phyloP scores from a whole-genome alignment of 768 basidiomycete genomes.

The Lenzites betulinus region DNA sequence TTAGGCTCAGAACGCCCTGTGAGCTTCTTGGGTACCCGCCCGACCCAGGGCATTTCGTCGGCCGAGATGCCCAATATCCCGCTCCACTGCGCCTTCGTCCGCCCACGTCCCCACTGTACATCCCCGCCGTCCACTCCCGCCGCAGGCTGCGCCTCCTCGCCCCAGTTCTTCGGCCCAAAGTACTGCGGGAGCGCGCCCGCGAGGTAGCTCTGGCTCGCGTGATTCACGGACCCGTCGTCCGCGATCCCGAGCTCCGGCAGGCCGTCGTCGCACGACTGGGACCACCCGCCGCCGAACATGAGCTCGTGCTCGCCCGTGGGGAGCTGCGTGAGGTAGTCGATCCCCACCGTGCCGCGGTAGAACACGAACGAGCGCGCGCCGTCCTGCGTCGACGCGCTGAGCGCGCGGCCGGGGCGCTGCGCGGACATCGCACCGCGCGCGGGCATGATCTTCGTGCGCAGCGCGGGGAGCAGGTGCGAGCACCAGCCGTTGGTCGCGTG shows the following conservation, averaged over 20 bases:
- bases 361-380: constrained; percentile 63
- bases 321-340: constrained; percentile 73
- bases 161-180: constrained; percentile 51
- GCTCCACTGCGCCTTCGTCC: constrained; percentile 61
- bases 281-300: constrained; percentile 68
- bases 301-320: constrained; percentile 47
- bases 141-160: constrained; percentile 37
- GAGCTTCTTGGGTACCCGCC: constrained; percentile 53
- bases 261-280: constrained; percentile 32
- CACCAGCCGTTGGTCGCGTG: constrained; percentile 88
- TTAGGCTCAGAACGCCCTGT: constrained; percentile 42
- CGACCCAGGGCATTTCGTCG: constrained; percentile 71
- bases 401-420: constrained; percentile 51
- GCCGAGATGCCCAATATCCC: constrained; percentile 64
- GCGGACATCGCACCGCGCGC: constrained; percentile 63
- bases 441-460: constrained; percentile 66
- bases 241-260: constrained; percentile 33
- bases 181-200: constrained; percentile 54
- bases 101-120: constrained; percentile 41
- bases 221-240: constrained; percentile 40
- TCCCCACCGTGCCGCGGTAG: constrained; percentile 47
- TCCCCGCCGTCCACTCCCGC: neutral
- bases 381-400: constrained; percentile 28
- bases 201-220: constrained; percentile 44
- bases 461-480: constrained; percentile 64